Conservation (phyloP, 1,284 basidiomycete species). For the Singerocomus inundabilis region DNA sequence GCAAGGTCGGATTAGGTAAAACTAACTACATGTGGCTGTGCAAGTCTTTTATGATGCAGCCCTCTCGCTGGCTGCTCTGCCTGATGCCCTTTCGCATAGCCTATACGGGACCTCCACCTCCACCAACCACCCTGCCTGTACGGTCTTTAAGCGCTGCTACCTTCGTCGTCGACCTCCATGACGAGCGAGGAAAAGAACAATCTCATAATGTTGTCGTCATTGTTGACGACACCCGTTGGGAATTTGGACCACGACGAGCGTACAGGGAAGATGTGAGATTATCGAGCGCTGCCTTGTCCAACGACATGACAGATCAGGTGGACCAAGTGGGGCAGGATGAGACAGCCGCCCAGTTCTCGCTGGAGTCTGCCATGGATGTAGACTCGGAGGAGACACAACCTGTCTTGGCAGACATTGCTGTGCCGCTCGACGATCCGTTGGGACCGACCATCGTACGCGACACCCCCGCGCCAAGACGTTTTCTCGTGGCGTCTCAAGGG, state of each 20-base stretch:
- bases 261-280: background rate
- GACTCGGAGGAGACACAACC: constrained; percentile 17
- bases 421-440: background rate
- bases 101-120: constrained; percentile 52
- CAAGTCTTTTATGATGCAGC: no score
- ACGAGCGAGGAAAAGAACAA: constrained; percentile 5
- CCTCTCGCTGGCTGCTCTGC: no score
- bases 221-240: background rate
- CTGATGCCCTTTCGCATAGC: constrained; percentile 80
- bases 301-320: background rate
- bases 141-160: constrained; percentile 17
- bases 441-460: background rate
- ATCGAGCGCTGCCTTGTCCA: background rate
- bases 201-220: constrained; percentile 11
- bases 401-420: background rate
- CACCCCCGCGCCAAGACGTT: constrained; percentile 26
- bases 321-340: background rate
- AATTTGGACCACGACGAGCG: background rate
- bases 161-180: constrained; percentile 10
- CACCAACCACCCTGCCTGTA: constrained; percentile 17
- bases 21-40: no score
- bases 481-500: constrained; percentile 71
- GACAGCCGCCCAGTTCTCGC: background rate
- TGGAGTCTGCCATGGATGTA: background rate
- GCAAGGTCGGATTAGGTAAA: no score